Evolutionary conservation across 106 monocot species (phyloP).

Genomic region (Posidonia australis): DNA sequence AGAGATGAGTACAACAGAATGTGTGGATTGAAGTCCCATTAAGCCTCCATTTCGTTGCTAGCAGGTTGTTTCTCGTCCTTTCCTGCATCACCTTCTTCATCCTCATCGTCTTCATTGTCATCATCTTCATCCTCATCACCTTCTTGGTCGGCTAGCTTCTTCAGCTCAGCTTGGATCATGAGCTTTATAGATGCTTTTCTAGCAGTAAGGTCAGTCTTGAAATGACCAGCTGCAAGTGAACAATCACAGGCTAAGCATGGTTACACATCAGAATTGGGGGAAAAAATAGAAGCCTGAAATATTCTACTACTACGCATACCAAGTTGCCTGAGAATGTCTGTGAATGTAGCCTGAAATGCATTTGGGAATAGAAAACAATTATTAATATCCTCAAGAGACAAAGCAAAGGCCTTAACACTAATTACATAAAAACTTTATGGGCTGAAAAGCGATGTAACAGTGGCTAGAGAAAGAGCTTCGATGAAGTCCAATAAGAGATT

Average conservation of each 20-base stretch:
- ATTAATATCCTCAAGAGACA: background rate
- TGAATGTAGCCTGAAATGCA: constrained; percentile 55
- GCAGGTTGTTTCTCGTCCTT: background rate
- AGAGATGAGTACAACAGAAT: no score
- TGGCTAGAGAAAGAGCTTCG: no score
- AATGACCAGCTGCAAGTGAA: constrained; percentile 27
- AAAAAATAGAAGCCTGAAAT: background rate
- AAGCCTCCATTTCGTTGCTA: background rate
- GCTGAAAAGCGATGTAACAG: no score
- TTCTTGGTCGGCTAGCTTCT: constrained; percentile 44
- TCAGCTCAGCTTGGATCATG: constrained; percentile 66
- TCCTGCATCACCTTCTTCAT: background rate
- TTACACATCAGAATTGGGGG: no score
- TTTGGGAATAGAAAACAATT: background rate
- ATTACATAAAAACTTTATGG: background rate
- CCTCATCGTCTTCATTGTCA: constrained; percentile 16
- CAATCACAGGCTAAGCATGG: background rate
- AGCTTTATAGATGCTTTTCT: constrained; percentile 49
- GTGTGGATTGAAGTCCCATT: no score
- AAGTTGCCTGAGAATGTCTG: constrained; percentile 49
- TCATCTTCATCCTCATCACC: constrained; percentile 39
- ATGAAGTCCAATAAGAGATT: no score
- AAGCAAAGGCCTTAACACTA: background rate
- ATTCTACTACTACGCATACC: constrained; percentile 13
- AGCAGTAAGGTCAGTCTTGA: constrained; percentile 47